Conservation (phyloP, 1,284 basidiomycete species). For the Ceratobasidium sp. region DNA sequence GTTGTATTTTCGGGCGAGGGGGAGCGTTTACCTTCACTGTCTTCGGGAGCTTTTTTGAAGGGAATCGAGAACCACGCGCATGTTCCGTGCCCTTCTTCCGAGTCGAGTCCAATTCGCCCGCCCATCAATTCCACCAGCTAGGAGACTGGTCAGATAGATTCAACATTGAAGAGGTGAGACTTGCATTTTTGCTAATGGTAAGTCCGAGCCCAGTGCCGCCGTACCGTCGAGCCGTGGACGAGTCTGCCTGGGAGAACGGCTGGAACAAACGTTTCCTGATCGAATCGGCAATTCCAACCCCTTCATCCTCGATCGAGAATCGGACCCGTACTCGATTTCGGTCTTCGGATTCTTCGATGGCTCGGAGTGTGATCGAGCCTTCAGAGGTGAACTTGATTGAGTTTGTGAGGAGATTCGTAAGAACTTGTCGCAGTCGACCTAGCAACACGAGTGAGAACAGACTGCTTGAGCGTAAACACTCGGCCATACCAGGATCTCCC, state of each 20-base stretch:
- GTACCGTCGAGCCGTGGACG: slow-evolving; percentile 34
- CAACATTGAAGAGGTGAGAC: background rate
- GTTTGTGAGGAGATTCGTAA: slow-evolving; percentile 36
- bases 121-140: slow-evolving; percentile 38
- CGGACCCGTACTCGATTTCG: background rate
- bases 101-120: slow-evolving; percentile 34
- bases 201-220: slow-evolving; percentile 36
- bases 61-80: slow-evolving; percentile 32
- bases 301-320: slow-evolving; percentile 34
- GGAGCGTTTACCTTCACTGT: background rate
- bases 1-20: slow-evolving; percentile 3
- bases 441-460: background rate
- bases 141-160: background rate
- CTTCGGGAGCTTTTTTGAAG: slow-evolving; percentile 25
- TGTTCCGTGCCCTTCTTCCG: slow-evolving; percentile 29
- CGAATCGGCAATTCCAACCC: slow-evolving; percentile 29
- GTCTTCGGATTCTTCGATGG: slow-evolving; percentile 17
- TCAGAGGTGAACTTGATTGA: slow-evolving; percentile 37
- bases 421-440: slow-evolving; percentile 34
- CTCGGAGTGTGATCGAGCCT: slow-evolving; percentile 31
- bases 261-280: slow-evolving; percentile 28
- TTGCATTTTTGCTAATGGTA: slow-evolving; percentile 25
- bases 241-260: slow-evolving; percentile 36
- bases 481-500: slow-evolving; percentile 33
- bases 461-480: background rate